These are phyloP conservation scores for Leptodermis oblonga DNA, from an alignment of 257 asterid species.

Conservation along the genomic window DNA sequence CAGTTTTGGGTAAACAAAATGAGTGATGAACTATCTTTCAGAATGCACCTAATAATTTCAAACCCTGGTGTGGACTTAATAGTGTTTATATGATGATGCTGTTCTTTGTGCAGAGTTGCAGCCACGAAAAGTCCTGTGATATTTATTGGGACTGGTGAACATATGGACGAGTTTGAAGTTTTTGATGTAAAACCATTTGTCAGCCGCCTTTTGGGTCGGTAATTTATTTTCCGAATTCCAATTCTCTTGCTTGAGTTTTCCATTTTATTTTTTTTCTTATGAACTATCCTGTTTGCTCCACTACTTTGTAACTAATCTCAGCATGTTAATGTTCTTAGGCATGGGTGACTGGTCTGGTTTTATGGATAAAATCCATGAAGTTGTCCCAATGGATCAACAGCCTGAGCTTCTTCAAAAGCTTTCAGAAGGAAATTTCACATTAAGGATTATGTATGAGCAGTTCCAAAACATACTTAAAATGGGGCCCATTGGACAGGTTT, in stretches of 20 bases:
- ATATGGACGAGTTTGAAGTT: constrained; percentile 95
- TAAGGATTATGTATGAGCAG: constrained; percentile 93
- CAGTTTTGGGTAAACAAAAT: not conserved
- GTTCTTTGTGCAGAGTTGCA: constrained; percentile 67
- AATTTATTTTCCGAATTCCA: constrained; percentile 9
- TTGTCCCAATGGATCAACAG: constrained; percentile 97
- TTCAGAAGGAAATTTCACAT: constrained; percentile 82
- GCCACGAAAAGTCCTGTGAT: constrained; percentile 96
- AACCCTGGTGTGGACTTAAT: not conserved
- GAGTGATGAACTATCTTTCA: not conserved
- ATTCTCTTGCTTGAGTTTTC: constrained; percentile 8
- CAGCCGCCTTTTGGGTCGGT: constrained; percentile 90
- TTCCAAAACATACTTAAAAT: constrained; percentile 82
- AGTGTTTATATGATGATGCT: not conserved
- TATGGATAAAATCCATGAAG: constrained; percentile 95
- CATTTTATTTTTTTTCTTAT: constrained; percentile 2
- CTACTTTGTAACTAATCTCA: not conserved
- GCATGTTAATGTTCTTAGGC: constrained; percentile 33
- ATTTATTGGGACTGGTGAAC: constrained; percentile 97
- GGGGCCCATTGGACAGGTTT: constrained; percentile 96
- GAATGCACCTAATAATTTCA: not conserved
- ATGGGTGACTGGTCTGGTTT: constrained; percentile 99
- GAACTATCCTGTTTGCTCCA: not conserved
- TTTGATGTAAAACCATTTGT: constrained; percentile 98
- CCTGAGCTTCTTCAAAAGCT: constrained; percentile 99